phyloP scores from a whole-genome alignment of 805 yeast genomes.

The Metschnikowia shivogae region DNA sequence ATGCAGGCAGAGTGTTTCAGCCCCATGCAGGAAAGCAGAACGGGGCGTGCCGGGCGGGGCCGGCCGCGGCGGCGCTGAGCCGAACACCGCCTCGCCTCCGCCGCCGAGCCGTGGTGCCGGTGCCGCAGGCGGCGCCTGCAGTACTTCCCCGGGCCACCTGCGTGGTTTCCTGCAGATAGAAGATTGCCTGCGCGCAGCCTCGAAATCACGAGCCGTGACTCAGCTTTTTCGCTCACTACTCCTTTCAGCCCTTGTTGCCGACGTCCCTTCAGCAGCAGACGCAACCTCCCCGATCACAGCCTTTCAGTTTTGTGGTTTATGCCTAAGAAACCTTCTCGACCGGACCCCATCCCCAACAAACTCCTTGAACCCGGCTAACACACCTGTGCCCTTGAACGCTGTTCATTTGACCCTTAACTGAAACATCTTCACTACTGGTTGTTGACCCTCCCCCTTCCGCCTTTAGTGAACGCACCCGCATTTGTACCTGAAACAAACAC shows the following conservation, averaged over 20 bases:
- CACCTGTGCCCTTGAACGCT: slow-evolving; percentile 7
- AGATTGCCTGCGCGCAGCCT: slow-evolving; percentile 2
- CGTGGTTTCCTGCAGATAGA: neutral
- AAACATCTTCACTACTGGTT: slow-evolving; percentile 26
- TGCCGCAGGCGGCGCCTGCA: neutral
- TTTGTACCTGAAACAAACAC: neutral
- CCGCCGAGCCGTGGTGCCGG: no score
- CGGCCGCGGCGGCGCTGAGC: no score
- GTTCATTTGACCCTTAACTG: slow-evolving; percentile 1
- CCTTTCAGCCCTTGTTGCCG: neutral
- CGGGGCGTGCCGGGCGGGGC: no score
- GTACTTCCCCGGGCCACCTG: no score
- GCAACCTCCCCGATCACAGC: neutral
- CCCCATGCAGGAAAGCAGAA: neutral
- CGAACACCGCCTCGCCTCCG: no score
- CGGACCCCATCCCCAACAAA: slow-evolving; percentile 24
- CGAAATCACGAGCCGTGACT: neutral
- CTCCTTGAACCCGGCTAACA: slow-evolving; percentile 45
- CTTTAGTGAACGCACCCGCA: slow-evolving; percentile 16
- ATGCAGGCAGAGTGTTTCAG: neutral
- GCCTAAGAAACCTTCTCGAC: slow-evolving; percentile 46
- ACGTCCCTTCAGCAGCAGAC: neutral
- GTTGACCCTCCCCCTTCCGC: slow-evolving; percentile 37
- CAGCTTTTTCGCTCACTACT: slow-evolving; percentile 1
- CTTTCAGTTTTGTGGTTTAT: slow-evolving; percentile 25